These are phyloP conservation scores for Paracamarosporium sp. DNA, from an alignment of 2,329 filamentous ascomycete species.

Conservation along the genomic window DNA sequence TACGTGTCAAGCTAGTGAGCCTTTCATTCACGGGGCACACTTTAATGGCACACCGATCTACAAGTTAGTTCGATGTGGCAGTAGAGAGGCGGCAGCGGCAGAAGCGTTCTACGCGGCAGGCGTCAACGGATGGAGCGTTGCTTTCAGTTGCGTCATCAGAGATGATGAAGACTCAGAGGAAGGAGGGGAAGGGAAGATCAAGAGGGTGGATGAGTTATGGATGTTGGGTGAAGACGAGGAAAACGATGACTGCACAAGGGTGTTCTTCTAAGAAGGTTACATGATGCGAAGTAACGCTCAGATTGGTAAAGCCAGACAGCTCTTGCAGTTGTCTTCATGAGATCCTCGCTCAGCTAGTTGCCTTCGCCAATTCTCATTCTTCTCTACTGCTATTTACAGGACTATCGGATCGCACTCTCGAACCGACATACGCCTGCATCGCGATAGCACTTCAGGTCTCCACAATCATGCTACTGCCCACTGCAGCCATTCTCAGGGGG, in stretches of 20 bases:
- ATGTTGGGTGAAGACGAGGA: slow-evolving; percentile 27
- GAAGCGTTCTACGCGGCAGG: slow-evolving; percentile 39
- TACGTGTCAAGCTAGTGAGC: slow-evolving; percentile 27
- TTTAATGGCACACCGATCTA: slow-evolving; percentile 33
- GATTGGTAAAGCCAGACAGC: neutral
- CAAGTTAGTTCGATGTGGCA: slow-evolving; percentile 40
- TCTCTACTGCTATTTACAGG: neutral
- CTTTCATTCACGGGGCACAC: slow-evolving; percentile 14
- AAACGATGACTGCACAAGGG: slow-evolving; percentile 19
- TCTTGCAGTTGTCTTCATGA: neutral
- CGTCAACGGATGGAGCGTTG: slow-evolving; percentile 38
- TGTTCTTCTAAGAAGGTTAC: slow-evolving; percentile 33
- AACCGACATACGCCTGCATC: neutral
- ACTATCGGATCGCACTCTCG: neutral
- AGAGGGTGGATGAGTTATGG: slow-evolving; percentile 33
- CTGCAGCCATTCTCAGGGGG: neutral
- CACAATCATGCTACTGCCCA: neutral
- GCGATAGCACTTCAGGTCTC: neutral
- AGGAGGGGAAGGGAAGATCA: slow-evolving; percentile 21
- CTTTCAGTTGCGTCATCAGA: slow-evolving; percentile 39
- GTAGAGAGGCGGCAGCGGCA: slow-evolving; percentile 35
- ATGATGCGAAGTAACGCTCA: neutral
- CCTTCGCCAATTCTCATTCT: neutral
- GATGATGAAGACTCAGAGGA: slow-evolving; percentile 30
- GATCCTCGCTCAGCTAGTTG: neutral